Base-by-base conservation (phyloP, 73 alveolate species). In the Urostyla sp. region DNA sequence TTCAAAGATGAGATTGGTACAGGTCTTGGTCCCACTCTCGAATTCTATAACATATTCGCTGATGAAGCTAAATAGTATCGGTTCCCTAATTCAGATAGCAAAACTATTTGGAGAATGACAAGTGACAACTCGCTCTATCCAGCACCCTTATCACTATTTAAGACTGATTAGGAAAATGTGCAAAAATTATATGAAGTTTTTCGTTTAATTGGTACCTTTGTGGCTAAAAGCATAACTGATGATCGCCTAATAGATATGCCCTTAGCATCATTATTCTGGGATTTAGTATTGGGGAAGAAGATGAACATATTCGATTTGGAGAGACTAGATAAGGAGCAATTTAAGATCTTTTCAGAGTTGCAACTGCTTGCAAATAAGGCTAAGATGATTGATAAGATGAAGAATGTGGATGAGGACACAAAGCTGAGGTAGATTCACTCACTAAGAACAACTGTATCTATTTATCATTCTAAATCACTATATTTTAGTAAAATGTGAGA, bases 1-100 rank as follows among this genome's bases (percentile, higher is more conserved):
- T 94, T 72, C 63, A 75, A 66, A 73, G 96, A 91, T 10, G 99
- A 94, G 79, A 94, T 80, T 35, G 99, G 99, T 13, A 94, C 96
- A 53, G 99, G 99, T 11, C 85, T 94, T 27, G 99, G 99, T 0
- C 99, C 99, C 0, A 94, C 99, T 43, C 95, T 94, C 15, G 99
- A 94, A 84, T 94, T 86, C 79, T 94, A 83, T 75, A 63, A 88
- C 30, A 82, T 92, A 32, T 43, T 85, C 5, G n/a, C 92, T 0
- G 86, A 92, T 61, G 95, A 90, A 56, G n/a, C 23, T 94, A 11
- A 86, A 83, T 49, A 83, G 59, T 28, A 45, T 23, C 0, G 79
- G 44, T 15, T 34, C 26, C 10, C 7, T 23, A 1, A 16, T 63
- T 57, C 61, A 1, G 1, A 36, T 20, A 69, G 72, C 44, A 75